Evolutionary conservation across 116 monocot species (phyloP).

Genomic region (Phalaenopsis hybrid): DNA sequence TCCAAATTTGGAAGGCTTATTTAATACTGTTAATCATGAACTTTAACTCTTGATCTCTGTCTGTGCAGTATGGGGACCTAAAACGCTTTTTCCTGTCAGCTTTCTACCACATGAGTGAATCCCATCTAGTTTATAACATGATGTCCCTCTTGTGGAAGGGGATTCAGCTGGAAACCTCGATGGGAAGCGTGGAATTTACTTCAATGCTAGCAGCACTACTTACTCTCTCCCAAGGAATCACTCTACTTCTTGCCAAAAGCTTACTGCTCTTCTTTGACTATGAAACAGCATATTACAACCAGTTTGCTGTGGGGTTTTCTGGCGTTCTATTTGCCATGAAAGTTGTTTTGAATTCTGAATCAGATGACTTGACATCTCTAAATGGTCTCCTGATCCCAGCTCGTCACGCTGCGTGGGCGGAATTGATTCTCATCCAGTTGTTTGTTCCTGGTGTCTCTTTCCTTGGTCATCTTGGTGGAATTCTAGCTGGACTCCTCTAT

Average conservation of each 20-base stretch:
- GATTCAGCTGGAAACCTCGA: constrained; percentile 70
- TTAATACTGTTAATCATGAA: neutral
- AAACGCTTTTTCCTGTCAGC: constrained; percentile 87
- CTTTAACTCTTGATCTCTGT: neutral
- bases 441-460: constrained; percentile 80
- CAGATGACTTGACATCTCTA: constrained; percentile 42
- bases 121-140: constrained; percentile 97
- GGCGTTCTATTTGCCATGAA: constrained; percentile 93
- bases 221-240: constrained; percentile 80
- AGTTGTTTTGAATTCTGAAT: constrained; percentile 69
- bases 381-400: constrained; percentile 70
- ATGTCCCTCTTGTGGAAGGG: constrained; percentile 97
- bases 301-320: constrained; percentile 78
- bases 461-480: constrained; percentile 86
- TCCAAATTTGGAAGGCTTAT: neutral
- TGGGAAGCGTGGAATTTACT: constrained; percentile 79
- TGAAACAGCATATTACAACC: constrained; percentile 50
- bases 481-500: constrained; percentile 81
- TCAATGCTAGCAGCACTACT: constrained; percentile 74
- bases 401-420: constrained; percentile 85
- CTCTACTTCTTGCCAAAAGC: constrained; percentile 58
- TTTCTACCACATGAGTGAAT: constrained; percentile 78
- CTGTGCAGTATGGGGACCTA: constrained; percentile 62
- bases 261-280: constrained; percentile 62
- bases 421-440: constrained; percentile 74